Conservation (phyloP, 257 asterid genomes). For the Solanum sejunctum region DNA sequence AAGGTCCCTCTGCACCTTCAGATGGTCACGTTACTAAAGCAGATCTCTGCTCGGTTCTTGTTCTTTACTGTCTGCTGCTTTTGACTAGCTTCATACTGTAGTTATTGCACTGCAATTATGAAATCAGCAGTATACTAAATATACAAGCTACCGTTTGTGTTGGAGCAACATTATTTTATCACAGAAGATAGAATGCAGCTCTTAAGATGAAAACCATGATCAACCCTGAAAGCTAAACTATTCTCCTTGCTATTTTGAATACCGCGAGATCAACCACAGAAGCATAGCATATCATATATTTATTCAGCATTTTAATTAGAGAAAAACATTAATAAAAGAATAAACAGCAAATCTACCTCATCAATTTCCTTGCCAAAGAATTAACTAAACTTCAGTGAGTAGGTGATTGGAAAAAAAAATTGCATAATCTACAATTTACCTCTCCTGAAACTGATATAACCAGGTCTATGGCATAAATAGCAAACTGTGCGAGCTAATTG, state of each 20-base stretch:
- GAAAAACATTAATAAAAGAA: neutral
- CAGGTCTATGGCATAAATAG: neutral
- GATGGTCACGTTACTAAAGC: slow-evolving; percentile 17
- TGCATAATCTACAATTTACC: neutral
- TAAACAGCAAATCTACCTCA: neutral
- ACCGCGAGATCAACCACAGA: neutral
- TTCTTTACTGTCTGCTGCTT: slow-evolving; percentile 23
- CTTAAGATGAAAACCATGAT: neutral
- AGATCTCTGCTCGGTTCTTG: slow-evolving; percentile 9
- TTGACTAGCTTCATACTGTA: slow-evolving; percentile 21
- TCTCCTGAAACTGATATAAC: neutral
- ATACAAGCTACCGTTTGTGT: neutral
- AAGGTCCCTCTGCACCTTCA: slow-evolving; percentile 32
- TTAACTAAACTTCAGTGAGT: neutral
- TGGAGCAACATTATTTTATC: neutral
- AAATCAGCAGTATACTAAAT: neutral
- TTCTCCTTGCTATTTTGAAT: neutral
- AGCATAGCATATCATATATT: neutral
- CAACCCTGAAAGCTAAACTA: neutral
- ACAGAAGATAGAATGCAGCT: neutral
- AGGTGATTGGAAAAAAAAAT: neutral
- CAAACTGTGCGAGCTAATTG: neutral
- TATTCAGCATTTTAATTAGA: neutral
- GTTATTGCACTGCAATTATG: neutral
- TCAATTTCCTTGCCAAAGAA: neutral